Base-by-base conservation (phyloP, 2,329 filamentous ascomycete species). In the Trichoderma koningiopsis region DNA sequence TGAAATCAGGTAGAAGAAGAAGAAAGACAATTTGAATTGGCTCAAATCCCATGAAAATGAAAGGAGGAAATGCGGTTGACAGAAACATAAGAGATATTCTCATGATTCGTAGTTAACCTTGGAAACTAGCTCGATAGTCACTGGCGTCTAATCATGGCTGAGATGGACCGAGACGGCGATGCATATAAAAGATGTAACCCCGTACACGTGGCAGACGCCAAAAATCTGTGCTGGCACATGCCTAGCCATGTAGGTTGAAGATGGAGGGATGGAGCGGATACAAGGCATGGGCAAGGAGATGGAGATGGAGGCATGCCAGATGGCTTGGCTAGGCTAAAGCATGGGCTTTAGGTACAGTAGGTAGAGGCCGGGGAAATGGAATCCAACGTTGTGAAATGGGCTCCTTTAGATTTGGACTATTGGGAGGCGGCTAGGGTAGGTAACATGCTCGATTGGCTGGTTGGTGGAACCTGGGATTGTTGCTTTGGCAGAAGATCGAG, bases 301-400 rank as follows among this genome's bases (percentile, higher is more conserved):
- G 33, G 19, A 24, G 49, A 55, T 5, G 31, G 19, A 59, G 22
- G 29, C 27, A 19, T 19, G 43, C 57, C 62, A 43, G 29, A 68
- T 22, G 64, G n/a, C 64, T 67, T 56, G 64, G 29, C 40, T 37
- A 53, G 40, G 35, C 29, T n/a, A 22, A n/a, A 33, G 49, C 24
- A 19, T 31, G 31, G 57, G 47, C 24, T 13, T 4, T 49, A 65
- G 24, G 24, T 24, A 14, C 33, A 14, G 33, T 22, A 49, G 24
- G 14, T 31, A 31, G 33, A 22, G 14, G 33, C 37, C 65, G 65
- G 69, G 19, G 63, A 58, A 64, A 68, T 37, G 69, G 69, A 58
- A 69, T 69, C 69, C 59, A 70, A 70, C 69, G 69, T 70, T 49
- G 58, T 63, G 65, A 69, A 53, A 37, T 27, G n/a, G 43, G n/a